phyloP scores from a whole-genome alignment of 768 basidiomycete genomes.

The Pleurotus ostreatus region DNA sequence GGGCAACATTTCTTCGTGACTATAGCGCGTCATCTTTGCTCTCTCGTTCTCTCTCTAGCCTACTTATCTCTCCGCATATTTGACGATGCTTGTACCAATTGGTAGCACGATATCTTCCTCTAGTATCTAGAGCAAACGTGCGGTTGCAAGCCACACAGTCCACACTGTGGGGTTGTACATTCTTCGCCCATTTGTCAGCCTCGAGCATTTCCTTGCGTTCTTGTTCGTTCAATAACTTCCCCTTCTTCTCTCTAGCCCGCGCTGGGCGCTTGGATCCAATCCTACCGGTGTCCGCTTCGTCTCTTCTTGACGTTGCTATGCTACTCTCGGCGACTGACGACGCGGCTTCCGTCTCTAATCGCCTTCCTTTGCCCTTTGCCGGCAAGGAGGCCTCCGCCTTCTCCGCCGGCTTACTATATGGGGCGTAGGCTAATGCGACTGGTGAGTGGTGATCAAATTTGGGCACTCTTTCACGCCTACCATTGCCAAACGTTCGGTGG shows the following conservation, averaged over 20 bases:
- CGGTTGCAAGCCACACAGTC: slow-evolving; percentile 15
- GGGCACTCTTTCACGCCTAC: not conserved
- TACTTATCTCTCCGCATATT: slow-evolving; percentile 15
- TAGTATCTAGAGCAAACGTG: slow-evolving; percentile 16
- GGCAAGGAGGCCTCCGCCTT: not conserved
- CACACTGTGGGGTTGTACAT: slow-evolving; percentile 17
- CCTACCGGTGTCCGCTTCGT: not conserved
- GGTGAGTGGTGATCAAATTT: not conserved
- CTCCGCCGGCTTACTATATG: not conserved
- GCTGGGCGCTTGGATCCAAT: not conserved
- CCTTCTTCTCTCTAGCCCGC: slow-evolving; percentile 7
- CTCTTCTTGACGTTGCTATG: not conserved
- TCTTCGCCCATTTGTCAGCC: slow-evolving; percentile 15
- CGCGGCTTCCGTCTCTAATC: not conserved
- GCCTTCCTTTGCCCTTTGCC: not conserved
- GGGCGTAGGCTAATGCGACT: not conserved
- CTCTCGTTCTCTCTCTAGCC: not conserved
- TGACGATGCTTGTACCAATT: slow-evolving; percentile 19
- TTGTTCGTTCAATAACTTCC: slow-evolving; percentile 11
- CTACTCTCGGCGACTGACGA: slow-evolving; percentile 1
- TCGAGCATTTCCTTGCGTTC: slow-evolving; percentile 13
- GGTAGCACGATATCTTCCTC: slow-evolving; percentile 17
- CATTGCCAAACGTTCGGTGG: too few species aligned
- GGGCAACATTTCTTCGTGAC: too few species aligned
- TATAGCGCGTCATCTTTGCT: not conserved